Percentiles rank a stretch among this genome's conserved stretches.
phyloP scores from a whole-genome alignment of 129 eudicot genomes.

The Arctium minus region DNA sequence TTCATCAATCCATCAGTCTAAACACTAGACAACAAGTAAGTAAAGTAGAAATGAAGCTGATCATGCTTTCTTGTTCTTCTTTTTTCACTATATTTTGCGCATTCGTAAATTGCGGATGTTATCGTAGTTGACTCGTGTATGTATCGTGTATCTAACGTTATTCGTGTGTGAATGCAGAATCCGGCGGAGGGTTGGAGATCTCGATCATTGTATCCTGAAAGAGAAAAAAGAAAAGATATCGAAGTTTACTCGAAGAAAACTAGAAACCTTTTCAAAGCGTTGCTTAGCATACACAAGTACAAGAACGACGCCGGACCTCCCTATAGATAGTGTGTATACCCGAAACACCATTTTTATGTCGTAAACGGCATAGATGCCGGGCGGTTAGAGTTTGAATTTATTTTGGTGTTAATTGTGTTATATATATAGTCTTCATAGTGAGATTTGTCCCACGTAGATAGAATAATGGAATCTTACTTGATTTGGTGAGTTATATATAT shows the following conservation, averaged over 20 bases:
- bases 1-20: conserved; percentile 21
- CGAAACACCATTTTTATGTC: background rate
- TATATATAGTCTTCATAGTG: too few species aligned
- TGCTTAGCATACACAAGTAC: conserved; percentile 54
- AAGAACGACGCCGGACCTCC: conserved; percentile 34
- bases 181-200: conserved; percentile 44
- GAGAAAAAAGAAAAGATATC: conserved; percentile 44
- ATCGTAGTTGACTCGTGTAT: background rate
- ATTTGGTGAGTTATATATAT: too few species aligned
- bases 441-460: too few species aligned
- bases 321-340: conserved; percentile 24
- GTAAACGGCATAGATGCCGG: background rate
- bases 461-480: too few species aligned
- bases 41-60: background rate
- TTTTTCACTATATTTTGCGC: background rate
- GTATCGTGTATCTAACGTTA: background rate
- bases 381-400: background rate
- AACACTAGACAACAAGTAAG: conserved; percentile 48
- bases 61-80: background rate
- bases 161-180: conserved; percentile 27
- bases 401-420: background rate
- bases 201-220: conserved; percentile 35
- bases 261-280: conserved; percentile 52
- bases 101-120: background rate
- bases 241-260: conserved; percentile 63